Base-by-base conservation (phyloP, 352 stramenopile species). In the Phytopythium montanum region DNA sequence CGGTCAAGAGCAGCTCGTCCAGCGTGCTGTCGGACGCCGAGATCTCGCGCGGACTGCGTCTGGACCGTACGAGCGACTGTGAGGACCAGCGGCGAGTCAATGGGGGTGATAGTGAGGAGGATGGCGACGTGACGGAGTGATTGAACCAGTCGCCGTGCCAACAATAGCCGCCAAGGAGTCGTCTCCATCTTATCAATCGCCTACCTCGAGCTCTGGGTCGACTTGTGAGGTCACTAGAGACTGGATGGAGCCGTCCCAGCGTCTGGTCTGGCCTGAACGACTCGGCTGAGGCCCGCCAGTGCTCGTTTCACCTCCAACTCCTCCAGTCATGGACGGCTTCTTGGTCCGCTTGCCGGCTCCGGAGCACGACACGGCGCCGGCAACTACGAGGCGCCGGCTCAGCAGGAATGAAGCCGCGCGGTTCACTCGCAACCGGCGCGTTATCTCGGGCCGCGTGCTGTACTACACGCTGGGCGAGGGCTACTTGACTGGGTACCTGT, bases 401-500 rank as follows among this genome's bases (percentile, higher is more conserved):
- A 56, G 6, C 31, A 31, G 16, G 31, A 56, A 56, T 34, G 36
- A 44, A 4, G 36, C 51, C 1, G 2, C 51, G 19, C 38, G 58
- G 31, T 48, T 56, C 36, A 31, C 50, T 12, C 34, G 36, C 21
- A 28, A 48, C 42, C n/a, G 31, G 21, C 55, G 55, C 31, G 26
- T 50, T 38, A 54, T 55, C 2, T 60, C 21, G 25, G 52, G 56
- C 6, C 68, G 72, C 16, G 23, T 87, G 49, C 68, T 91, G 10
- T 91, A 89, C 60, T 91, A 89, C 50, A 64, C 81, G 48, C 54
- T 89, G 4, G 79, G 78, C 48, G 81, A 88, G 69, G 81, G 81
- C 0, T 89, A 72, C 50, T 38, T 91, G 46, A 66, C 71, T 23
- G 81, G 77, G 5, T 91, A 80, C 39, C 50, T 72, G 31, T 69